Conservation (phyloP, 2,329 filamentous ascomycete species). For the Cladosporium halotolerans region DNA sequence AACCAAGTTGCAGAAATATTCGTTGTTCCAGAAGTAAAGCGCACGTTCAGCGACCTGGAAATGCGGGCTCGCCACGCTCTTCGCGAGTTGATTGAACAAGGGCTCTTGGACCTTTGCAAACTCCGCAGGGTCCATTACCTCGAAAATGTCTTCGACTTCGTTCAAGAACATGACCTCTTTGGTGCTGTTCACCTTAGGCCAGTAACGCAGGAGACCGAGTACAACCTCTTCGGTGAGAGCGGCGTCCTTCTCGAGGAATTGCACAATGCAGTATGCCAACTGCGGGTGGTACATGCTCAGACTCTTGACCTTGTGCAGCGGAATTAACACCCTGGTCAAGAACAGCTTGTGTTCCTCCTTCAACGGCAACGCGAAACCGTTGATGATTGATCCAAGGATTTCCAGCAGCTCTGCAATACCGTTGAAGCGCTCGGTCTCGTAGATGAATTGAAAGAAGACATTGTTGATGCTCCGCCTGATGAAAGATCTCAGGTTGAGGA, state of each 20-base stretch:
- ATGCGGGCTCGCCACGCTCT: slow-evolving; percentile 95
- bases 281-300: slow-evolving; percentile 99
- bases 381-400: slow-evolving; percentile 97
- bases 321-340: slow-evolving; percentile 84
- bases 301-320: slow-evolving; percentile 96
- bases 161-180: slow-evolving; percentile 99
- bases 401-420: slow-evolving; percentile 94
- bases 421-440: slow-evolving; percentile 97
- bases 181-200: slow-evolving; percentile 99
- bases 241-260: slow-evolving; percentile 96
- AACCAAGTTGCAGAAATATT: slow-evolving; percentile 98
- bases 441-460: slow-evolving; percentile 99
- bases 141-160: slow-evolving; percentile 98
- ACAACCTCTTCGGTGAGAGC: slow-evolving; percentile 97
- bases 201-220: slow-evolving; percentile 87
- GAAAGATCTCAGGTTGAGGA: slow-evolving; percentile 93
- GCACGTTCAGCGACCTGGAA: slow-evolving; percentile 98
- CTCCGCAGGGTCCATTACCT: slow-evolving; percentile 98
- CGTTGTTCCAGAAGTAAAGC: slow-evolving; percentile 99
- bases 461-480: slow-evolving; percentile 99
- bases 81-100: slow-evolving; percentile 92
- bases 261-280: slow-evolving; percentile 96
- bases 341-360: slow-evolving; percentile 99
- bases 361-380: slow-evolving; percentile 89
- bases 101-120: slow-evolving; percentile 98